A percentile compares a stretch with the other conserved stretches of the same genome.
These are phyloP conservation scores for Aspergillus nomiae DNA, from an alignment of 2,329 filamentous ascomycete genomes.

Conservation along the genomic window DNA sequence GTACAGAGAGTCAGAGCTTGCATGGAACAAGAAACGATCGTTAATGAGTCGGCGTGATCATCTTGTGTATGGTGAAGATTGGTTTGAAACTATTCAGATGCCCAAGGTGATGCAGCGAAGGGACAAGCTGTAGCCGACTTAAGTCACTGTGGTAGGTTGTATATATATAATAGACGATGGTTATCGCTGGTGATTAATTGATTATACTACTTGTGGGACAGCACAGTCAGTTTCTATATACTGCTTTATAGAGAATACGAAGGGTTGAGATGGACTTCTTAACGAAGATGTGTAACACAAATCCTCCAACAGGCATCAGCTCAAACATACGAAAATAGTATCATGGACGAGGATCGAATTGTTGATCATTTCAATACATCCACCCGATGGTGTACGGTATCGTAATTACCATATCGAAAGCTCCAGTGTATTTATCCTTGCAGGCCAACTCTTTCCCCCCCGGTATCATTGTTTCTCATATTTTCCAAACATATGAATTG, in stretches of 20 bases:
- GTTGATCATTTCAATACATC: neutral
- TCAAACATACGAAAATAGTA: neutral
- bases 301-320: too few relatives aligned
- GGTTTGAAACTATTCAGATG: neutral
- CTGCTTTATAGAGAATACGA: too few relatives aligned
- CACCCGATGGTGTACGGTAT: neutral
- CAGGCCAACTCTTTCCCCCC: neutral
- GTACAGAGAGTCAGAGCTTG: neutral
- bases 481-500: neutral
- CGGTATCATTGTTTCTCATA: neutral
- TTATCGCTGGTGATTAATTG: neutral
- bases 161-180: too few relatives aligned
- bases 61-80: constrained; percentile 1
- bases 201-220: neutral
- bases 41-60: constrained; percentile 3
- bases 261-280: neutral
- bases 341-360: too few relatives aligned
- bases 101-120: neutral
- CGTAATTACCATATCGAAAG: neutral
- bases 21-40: constrained; percentile 6
- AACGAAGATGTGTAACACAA: neutral
- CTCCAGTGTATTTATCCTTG: neutral
- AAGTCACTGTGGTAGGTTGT: neutral
- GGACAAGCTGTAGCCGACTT: neutral
- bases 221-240: too few relatives aligned